Conservation (phyloP, 768 basidiomycete genomes). For the Ephemerocybe angulata region DNA sequence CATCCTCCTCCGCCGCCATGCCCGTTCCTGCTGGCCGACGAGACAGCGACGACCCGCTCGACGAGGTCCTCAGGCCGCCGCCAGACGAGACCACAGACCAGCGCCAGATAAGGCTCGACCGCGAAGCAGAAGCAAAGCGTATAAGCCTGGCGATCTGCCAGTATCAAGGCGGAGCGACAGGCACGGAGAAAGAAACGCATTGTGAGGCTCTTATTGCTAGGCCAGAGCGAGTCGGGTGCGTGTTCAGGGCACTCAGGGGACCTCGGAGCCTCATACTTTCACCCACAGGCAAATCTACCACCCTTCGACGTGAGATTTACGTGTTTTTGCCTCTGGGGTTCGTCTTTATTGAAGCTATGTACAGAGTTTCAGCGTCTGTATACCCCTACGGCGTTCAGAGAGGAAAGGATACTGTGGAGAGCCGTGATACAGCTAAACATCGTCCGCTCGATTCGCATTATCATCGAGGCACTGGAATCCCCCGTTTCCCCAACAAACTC, state of each 20-base stretch:
- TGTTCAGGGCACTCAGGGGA: conserved; percentile 4
- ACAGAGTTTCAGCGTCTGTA: conserved; percentile 77
- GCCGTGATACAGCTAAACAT: conserved; percentile 81
- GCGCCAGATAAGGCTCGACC: conserved; percentile 46
- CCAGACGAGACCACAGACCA: conserved; percentile 61
- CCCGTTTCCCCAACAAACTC: conserved; percentile 31
- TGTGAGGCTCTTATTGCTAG: conserved; percentile 70
- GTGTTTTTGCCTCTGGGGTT: neutral
- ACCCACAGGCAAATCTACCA: conserved; percentile 70
- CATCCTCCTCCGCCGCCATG: conserved; percentile 25
- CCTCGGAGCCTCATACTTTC: conserved; percentile 7
- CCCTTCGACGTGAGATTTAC: conserved; percentile 64
- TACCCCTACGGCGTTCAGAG: conserved; percentile 67
- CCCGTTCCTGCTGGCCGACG: conserved; percentile 24
- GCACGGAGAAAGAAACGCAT: conserved; percentile 62
- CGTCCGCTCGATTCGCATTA: conserved; percentile 70
- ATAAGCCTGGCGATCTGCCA: conserved; percentile 67
- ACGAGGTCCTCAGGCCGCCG: conserved; percentile 62
- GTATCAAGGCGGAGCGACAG: conserved; percentile 62
- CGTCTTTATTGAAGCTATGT: neutral
- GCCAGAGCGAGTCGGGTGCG: conserved; percentile 81
- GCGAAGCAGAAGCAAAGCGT: conserved; percentile 64
- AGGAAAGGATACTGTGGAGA: conserved; percentile 79
- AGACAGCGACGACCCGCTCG: conserved; percentile 55
- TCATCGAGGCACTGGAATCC: conserved; percentile 53